phyloP scores from a whole-genome alignment of 352 stramenopile species.

The Pythium dissimile region DNA sequence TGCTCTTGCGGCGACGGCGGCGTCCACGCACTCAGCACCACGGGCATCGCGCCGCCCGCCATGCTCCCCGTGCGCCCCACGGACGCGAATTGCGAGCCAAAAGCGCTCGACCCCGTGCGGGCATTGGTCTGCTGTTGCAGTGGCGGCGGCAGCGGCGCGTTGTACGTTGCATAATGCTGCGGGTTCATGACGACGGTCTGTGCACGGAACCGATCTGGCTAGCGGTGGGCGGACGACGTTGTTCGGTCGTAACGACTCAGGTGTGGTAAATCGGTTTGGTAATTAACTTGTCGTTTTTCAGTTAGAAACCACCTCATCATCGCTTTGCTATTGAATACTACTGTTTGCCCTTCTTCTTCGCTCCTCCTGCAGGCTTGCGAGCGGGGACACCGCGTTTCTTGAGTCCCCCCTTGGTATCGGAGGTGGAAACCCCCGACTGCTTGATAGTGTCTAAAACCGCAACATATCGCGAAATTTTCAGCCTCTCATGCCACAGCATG shows the following conservation, averaged over 20 bases:
- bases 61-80: conserved; percentile 28
- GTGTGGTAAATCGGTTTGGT: too few relatives aligned
- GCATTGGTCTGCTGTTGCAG: conserved; percentile 44
- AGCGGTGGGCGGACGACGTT: background rate
- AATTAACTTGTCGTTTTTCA: too few relatives aligned
- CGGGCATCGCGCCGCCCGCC: conserved; percentile 3
- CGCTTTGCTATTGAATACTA: too few relatives aligned
- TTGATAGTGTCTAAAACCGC: conserved; percentile 44
- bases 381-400: conserved; percentile 27
- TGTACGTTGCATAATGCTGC: conserved; percentile 60
- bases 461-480: too few relatives aligned
- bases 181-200: conserved; percentile 30
- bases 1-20: conserved; percentile 61
- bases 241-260: background rate
- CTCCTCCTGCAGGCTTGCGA: conserved; percentile 10
- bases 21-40: conserved; percentile 45
- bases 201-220: background rate
- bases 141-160: conserved; percentile 5
- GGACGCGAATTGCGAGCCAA: conserved; percentile 34
- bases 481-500: too few relatives aligned
- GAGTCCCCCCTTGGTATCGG: conserved; percentile 4
- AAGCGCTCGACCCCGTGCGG: conserved; percentile 29
- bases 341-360: conserved; percentile 31
- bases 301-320: conserved; percentile 14
- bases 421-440: conserved; percentile 24